phyloP scores from a whole-genome alignment of 495 filamentous ascomycete species.

The Lophiostoma macrostomum region DNA sequence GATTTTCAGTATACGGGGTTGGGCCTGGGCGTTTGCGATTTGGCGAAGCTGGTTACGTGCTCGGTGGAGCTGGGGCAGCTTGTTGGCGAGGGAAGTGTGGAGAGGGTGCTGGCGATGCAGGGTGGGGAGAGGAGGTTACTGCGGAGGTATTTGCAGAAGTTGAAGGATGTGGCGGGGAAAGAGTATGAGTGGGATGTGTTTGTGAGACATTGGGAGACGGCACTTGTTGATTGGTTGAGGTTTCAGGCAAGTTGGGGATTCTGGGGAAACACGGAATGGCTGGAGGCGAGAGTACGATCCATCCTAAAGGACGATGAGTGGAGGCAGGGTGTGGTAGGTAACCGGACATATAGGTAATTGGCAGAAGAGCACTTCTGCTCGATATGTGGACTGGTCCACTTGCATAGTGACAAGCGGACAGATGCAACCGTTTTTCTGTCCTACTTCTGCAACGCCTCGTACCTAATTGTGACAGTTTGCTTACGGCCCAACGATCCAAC shows the following conservation, averaged over 20 bases:
- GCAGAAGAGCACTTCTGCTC: too few species aligned
- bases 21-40: slow-evolving; percentile 47
- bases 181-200: slow-evolving; percentile 44
- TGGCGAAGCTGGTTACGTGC: slow-evolving; percentile 46
- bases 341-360: slow-evolving; percentile 1
- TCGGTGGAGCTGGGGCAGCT: slow-evolving; percentile 15
- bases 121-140: slow-evolving; percentile 40
- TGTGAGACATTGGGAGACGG: slow-evolving; percentile 46
- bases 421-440: too few species aligned
- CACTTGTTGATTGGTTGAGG: slow-evolving; percentile 49
- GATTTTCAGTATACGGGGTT: slow-evolving; percentile 50
- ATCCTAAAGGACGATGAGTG: slow-evolving; percentile 17
- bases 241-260: slow-evolving; percentile 51
- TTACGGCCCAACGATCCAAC: too few species aligned
- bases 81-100: slow-evolving; percentile 10
- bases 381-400: too few species aligned
- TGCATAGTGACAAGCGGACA: too few species aligned
- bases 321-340: slow-evolving; percentile 4
- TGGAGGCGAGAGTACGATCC: slow-evolving; percentile 34
- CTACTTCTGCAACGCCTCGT: too few species aligned
- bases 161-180: slow-evolving; percentile 22
- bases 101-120: slow-evolving; percentile 32
- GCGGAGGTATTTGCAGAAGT: slow-evolving; percentile 36
- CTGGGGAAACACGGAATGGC: slow-evolving; percentile 49
- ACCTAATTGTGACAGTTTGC: too few species aligned